phyloP scores from a whole-genome alignment of 2,329 filamentous ascomycete species.

The Fusarium buxicola region DNA sequence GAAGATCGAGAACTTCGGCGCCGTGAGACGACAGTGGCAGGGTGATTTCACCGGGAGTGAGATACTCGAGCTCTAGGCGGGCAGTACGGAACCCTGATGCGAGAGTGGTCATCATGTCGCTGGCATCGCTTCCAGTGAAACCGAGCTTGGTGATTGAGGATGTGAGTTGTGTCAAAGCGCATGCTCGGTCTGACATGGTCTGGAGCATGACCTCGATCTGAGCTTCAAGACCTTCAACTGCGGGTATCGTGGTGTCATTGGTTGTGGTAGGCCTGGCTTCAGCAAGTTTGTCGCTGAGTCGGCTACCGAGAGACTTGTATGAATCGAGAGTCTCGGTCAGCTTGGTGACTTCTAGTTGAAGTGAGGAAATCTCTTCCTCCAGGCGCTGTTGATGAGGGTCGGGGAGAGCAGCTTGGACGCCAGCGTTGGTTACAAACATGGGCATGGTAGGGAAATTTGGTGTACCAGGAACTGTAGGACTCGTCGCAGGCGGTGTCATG shows the following conservation, averaged over 20 bases:
- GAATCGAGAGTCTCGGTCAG: constrained; percentile 60
- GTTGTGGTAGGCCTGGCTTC: constrained; percentile 24
- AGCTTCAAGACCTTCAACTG: constrained; percentile 53
- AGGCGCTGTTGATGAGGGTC: constrained; percentile 58
- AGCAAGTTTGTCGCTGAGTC: constrained; percentile 53
- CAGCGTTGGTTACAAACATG: constrained; percentile 13
- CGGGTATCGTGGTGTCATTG: constrained; percentile 20
- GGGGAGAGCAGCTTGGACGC: constrained; percentile 47
- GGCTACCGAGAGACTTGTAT: constrained; percentile 57
- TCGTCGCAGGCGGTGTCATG: constrained; percentile 67
- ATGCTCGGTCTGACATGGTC: constrained; percentile 61
- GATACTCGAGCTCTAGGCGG: constrained; percentile 71
- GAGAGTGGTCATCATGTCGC: constrained; percentile 63
- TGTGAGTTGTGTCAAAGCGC: constrained; percentile 59
- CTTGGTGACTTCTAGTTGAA: constrained; percentile 62
- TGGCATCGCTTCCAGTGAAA: constrained; percentile 60
- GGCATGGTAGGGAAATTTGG: constrained; percentile 50
- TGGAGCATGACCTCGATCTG: constrained; percentile 58
- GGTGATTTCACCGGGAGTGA: constrained; percentile 68
- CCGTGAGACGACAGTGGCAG: constrained; percentile 65
- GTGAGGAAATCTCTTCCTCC: constrained; percentile 60
- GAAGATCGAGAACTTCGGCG: constrained; percentile 65
- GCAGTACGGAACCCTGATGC: constrained; percentile 64
- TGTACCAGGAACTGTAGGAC: constrained; percentile 54
- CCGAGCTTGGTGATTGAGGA: constrained; percentile 61